Conservation (phyloP, 495 filamentous ascomycete genomes). For the Aspergillus sclerotiicarbonarius region DNA sequence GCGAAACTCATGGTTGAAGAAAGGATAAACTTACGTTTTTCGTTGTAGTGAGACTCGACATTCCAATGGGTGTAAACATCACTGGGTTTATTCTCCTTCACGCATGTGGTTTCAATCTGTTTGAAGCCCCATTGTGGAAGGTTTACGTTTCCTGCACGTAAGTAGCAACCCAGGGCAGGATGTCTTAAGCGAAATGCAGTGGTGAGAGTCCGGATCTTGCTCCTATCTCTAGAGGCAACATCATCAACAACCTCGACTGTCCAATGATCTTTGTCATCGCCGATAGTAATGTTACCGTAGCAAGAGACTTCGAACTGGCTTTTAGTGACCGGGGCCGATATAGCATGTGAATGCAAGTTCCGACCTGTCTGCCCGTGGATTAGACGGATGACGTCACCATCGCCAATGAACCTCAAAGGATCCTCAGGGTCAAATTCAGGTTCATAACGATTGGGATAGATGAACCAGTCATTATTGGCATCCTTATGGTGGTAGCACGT, state of each 20-base stretch:
- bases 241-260: constrained; percentile 87
- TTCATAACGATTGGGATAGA: constrained; percentile 84
- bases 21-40: constrained; percentile 69
- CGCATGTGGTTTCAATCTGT: constrained; percentile 96
- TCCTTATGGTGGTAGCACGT: constrained; percentile 99
- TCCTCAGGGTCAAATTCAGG: constrained; percentile 68
- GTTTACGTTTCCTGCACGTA: constrained; percentile 94
- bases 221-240: constrained; percentile 79
- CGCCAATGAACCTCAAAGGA: constrained; percentile 68
- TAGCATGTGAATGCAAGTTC: constrained; percentile 90
- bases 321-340: constrained; percentile 87
- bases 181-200: constrained; percentile 90
- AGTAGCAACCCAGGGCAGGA: constrained; percentile 80
- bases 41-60: constrained; percentile 91
- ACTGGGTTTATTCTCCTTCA: constrained; percentile 86
- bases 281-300: constrained; percentile 95
- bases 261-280: constrained; percentile 99
- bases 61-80: constrained; percentile 99
- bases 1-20: neutral
- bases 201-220: constrained; percentile 86
- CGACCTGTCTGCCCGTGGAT: constrained; percentile 95
- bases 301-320: constrained; percentile 87
- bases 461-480: constrained; percentile 99
- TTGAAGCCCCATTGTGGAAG: constrained; percentile 99
- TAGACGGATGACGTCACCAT: constrained; percentile 77